These are phyloP conservation scores for Candida pseudoglaebosa DNA, from an alignment of 805 yeast genomes.

Conservation along the genomic window DNA sequence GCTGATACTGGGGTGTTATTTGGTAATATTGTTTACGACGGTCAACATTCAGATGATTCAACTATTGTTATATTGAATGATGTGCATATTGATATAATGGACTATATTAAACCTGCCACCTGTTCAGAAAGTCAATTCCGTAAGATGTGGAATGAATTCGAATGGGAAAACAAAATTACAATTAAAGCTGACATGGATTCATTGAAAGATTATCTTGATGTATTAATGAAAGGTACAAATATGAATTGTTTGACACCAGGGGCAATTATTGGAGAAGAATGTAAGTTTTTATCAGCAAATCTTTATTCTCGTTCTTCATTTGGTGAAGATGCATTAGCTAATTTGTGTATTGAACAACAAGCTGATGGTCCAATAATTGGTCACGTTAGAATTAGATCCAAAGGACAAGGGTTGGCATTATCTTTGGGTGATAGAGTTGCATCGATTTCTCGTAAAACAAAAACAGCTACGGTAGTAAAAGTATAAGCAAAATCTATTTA, in stretches of 20 bases:
- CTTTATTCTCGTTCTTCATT: conserved; percentile 87
- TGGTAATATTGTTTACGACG: conserved; percentile 95
- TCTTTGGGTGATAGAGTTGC: conserved; percentile 94
- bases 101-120: conserved; percentile 92
- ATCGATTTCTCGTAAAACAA: conserved; percentile 56
- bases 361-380: conserved; percentile 77
- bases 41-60: conserved; percentile 85
- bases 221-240: conserved; percentile 76
- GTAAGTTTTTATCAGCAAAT: conserved; percentile 91
- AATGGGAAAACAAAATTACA: conserved; percentile 98
- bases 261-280: conserved; percentile 83
- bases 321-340: conserved; percentile 97
- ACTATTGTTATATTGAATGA: conserved; percentile 90
- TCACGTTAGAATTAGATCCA: conserved; percentile 92
- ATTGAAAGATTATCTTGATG: conserved; percentile 74
- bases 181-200: conserved; percentile 66
- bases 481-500: conserved; percentile 1
- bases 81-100: conserved; percentile 94
- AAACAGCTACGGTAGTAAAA: conserved; percentile 14
- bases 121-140: conserved; percentile 89
- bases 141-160: conserved; percentile 98
- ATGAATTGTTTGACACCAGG: conserved; percentile 93
- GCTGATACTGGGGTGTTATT: conserved; percentile 98
- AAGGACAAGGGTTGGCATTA: conserved; percentile 96
- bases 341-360: conserved; percentile 85